Conservation (phyloP, 2,329 filamentous ascomycete genomes). For the Chaetomium strumarium region DNA sequence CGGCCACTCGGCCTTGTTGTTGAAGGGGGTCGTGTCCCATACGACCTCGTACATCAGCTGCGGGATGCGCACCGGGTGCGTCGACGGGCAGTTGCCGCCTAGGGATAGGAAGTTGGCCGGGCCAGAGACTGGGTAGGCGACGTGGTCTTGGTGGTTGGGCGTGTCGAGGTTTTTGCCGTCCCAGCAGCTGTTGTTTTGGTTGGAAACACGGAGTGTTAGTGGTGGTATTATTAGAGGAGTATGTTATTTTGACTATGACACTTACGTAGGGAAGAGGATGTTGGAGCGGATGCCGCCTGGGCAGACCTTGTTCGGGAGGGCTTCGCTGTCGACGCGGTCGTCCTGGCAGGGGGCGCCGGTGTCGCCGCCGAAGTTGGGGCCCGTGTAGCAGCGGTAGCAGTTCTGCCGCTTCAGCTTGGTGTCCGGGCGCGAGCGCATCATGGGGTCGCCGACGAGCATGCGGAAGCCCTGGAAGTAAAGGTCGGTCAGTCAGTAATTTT, state of each 20-base stretch:
- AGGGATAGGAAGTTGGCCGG: constrained; percentile 35
- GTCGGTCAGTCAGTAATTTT: neutral
- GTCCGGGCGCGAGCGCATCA: constrained; percentile 29
- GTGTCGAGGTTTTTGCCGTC: constrained; percentile 44
- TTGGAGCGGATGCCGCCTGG: constrained; percentile 41
- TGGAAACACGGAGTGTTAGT: no score
- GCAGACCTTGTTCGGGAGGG: constrained; percentile 35
- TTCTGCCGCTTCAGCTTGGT: constrained; percentile 32
- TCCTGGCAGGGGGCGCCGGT: constrained; percentile 32
- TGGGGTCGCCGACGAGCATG: constrained; percentile 42
- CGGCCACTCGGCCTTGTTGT: constrained; percentile 33
- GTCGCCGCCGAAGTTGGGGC: constrained; percentile 42
- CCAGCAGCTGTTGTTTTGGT: constrained; percentile 45
- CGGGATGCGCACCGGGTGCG: constrained; percentile 38
- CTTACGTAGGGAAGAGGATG: constrained; percentile 47
- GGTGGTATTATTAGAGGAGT: constrained; percentile 42
- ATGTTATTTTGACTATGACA: constrained; percentile 49
- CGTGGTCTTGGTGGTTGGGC: constrained; percentile 41
- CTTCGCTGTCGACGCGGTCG: constrained; percentile 33
- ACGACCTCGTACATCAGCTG: constrained; percentile 45
- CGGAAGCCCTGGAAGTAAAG: constrained; percentile 37
- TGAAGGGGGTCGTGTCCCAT: constrained; percentile 38
- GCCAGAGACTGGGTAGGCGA: constrained; percentile 35
- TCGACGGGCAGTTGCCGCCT: constrained; percentile 35
- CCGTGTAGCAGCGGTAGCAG: constrained; percentile 42